Evolutionary conservation across 257 asterid species (phyloP), one percentile per base, ranked within the genome.

Genomic region (Lantana camara): DNA sequence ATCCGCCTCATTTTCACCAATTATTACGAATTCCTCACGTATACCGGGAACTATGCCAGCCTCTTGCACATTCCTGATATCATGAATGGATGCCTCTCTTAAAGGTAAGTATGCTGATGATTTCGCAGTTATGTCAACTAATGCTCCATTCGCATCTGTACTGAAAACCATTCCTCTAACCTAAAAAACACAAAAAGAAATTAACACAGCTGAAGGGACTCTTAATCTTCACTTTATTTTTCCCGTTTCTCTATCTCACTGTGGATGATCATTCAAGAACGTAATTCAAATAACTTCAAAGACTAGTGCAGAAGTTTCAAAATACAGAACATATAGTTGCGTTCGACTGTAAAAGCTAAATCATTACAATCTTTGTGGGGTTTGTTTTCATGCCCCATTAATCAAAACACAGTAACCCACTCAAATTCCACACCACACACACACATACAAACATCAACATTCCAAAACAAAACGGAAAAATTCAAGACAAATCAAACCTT

Each of bases 71-170:
- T 85, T 83, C 60, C 82, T 90, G 71, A 90, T 74, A 48, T 17
- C 70, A 65, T 86, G 85, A 71, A 94, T 86, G 21, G 93, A 86
- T 47, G 96, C 99, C 77, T 94, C 96, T 52, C 85, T 76, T 21
- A 93, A 19, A 38, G 94, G 91, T 82, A 93, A 86, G 89, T 79
- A 84, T 12, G 99, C 97, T 24, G 97, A 84, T 32, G 97, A 86
- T 74, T 94, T 94, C 35, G 99, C 95, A 50, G 89, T 90, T 21
- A 88, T 83, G 81, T 94, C 99, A 60, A 94, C 97, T 22, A 94
- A 66, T 64, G 99, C 99, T 57, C 99, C 96, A 65, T 83, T 81
- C 38, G 87, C 90, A 61, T 90, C 97, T 27, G 73, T 60, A 41
- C 66, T 71, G 59, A 77, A 88, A 42, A 94, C 93, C 23, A 86